Evolutionary conservation across 1,139 yeast genomes (phyloP), one percentile per base, ranked within the genome.

Genomic region (Yamadazyma triangularis): DNA sequence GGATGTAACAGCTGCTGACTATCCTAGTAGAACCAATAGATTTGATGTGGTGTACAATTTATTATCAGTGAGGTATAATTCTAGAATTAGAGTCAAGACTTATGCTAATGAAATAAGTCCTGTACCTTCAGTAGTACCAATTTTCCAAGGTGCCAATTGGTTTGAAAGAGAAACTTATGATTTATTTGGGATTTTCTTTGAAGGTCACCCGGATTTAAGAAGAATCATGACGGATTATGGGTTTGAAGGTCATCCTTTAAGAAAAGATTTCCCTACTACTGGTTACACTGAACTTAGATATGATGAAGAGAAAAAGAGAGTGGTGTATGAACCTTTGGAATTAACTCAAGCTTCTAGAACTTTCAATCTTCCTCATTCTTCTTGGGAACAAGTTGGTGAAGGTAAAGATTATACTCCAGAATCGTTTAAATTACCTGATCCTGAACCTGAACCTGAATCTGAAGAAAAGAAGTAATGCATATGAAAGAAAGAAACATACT

Each of bases 221-320:
- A 74, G 95, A 64, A 84, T 86, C 55, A 73, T 86, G 79, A 86
- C 95, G 31, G 95, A 86, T 62, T 86, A 86, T 58, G 95, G 95
- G 22, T 86, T 86, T 50, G 94, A 84, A 59, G 95, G 95, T 33
- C 93, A 86, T 55, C 95, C 95, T 11, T 72, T 86, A 56, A 77
- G 95, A 60, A 86, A 86, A 60, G 95, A 86, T 60, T 86, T 86
- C 83, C 95, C 95, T 47, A 78, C 91, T 28, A 83, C 94, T 28
- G 95, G 95, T 39, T 86, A 83, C 62, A 84, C 93, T 31, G 95
- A 86, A 64, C 87, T 86, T 27, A 75, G 91, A 56, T 86, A 85
- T 59, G 95, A 86, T 57, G 89, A 85, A 56, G 95, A 86, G 60
- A 86, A 86, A 74, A 80, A 85, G 70, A 76, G 95, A 55, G 80